These are phyloP conservation scores for Alternaria conjuncta DNA, from an alignment of 2,329 filamentous ascomycete species.

Conservation along the genomic window DNA sequence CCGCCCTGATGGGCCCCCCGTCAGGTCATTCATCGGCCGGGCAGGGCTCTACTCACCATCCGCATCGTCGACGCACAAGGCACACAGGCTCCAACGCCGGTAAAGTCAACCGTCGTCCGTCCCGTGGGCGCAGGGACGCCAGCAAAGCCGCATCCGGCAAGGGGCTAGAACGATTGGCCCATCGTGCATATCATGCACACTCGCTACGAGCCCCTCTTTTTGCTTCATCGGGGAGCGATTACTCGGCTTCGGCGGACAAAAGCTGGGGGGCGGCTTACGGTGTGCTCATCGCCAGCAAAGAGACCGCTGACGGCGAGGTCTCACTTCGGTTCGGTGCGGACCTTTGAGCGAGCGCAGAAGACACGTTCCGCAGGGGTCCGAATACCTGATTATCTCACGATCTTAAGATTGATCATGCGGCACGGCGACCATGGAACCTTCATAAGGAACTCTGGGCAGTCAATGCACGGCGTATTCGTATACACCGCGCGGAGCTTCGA, in stretches of 20 bases:
- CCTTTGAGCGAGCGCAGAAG: background rate
- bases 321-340: background rate
- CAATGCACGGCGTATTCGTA: slow-evolving; percentile 6
- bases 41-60: slow-evolving; percentile 11
- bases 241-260: slow-evolving; percentile 10
- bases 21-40: slow-evolving; percentile 7
- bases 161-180: slow-evolving; percentile 19
- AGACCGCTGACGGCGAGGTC: background rate
- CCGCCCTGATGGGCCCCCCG: slow-evolving; percentile 2
- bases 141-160: slow-evolving; percentile 20
- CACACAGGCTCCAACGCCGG: slow-evolving; percentile 18
- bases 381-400: background rate
- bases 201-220: slow-evolving; percentile 19
- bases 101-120: slow-evolving; percentile 20
- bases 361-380: slow-evolving; percentile 6
- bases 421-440: background rate
- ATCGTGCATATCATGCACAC: slow-evolving; percentile 16
- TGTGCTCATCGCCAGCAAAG: background rate
- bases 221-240: slow-evolving; percentile 16
- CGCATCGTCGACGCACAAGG: slow-evolving; percentile 27
- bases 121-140: slow-evolving; percentile 19
- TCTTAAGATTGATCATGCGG: background rate
- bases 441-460: background rate
- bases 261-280: slow-evolving; percentile 13
- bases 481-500: background rate